These are phyloP conservation scores for Houttuynia cordata DNA, from an alignment of 164 flowering plant genomes.

Conservation along the genomic window DNA sequence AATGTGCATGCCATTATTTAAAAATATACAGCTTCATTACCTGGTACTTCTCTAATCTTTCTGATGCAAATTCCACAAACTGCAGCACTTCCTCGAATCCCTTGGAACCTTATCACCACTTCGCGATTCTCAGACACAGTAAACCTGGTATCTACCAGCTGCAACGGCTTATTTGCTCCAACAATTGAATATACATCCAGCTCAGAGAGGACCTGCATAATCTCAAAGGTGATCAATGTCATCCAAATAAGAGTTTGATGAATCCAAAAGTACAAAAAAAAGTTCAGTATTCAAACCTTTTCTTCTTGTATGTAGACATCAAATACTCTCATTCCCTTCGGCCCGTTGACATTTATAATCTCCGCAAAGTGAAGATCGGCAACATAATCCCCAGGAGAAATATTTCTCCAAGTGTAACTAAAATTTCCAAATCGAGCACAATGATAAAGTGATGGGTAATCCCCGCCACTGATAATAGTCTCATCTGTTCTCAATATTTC, in stretches of 20 bases:
- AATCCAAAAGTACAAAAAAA: neutral
- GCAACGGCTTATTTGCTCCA: constrained; percentile 75
- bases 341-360: constrained; percentile 61
- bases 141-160: constrained; percentile 42
- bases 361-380: constrained; percentile 81
- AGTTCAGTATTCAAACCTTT: constrained; percentile 36
- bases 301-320: constrained; percentile 68
- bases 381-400: constrained; percentile 55
- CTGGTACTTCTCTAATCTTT: constrained; percentile 29
- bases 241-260: neutral
- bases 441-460: constrained; percentile 46
- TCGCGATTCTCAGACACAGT: constrained; percentile 38
- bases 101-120: constrained; percentile 46
- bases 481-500: constrained; percentile 53
- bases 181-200: constrained; percentile 60
- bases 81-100: constrained; percentile 53
- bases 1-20: neutral
- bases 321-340: constrained; percentile 76
- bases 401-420: constrained; percentile 33
- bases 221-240: neutral
- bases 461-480: constrained; percentile 37
- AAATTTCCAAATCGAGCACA: constrained; percentile 62
- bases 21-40: constrained; percentile 16
- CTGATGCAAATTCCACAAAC: constrained; percentile 72
- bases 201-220: constrained; percentile 20